Conservation (phyloP, 257 asterid species). For the Solanum microdontum region DNA sequence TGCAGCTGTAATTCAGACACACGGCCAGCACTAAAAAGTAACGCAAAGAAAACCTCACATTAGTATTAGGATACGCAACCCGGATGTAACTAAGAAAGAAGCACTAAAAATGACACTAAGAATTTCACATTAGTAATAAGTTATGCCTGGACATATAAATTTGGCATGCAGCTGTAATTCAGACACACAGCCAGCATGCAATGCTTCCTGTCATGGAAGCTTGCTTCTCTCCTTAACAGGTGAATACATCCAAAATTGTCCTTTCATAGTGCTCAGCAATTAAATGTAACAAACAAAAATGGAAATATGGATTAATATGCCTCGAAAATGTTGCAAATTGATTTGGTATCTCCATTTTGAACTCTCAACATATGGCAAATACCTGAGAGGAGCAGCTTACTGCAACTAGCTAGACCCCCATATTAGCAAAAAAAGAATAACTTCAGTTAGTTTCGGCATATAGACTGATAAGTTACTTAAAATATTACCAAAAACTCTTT, state of each 20-base stretch:
- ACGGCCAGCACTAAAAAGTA: not conserved
- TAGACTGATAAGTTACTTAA: not conserved
- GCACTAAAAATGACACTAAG: not conserved
- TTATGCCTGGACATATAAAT: not conserved
- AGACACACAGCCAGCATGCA: not conserved
- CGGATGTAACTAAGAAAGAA: not conserved
- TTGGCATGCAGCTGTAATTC: not conserved
- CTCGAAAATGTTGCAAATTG: not conserved
- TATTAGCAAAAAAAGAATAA: not conserved
- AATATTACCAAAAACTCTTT: not conserved
- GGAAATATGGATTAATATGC: not conserved
- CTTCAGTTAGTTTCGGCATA: not conserved
- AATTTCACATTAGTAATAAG: not conserved
- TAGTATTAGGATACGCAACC: not conserved
- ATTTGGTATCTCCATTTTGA: not conserved
- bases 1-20: not conserved
- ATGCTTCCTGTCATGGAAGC: not conserved
- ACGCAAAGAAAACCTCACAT: not conserved
- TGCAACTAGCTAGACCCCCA: not conserved
- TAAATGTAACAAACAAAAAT: not conserved
- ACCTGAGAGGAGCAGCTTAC: not conserved
- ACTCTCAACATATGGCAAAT: not conserved
- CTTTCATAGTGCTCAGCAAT: not conserved
- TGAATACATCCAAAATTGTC: not conserved
- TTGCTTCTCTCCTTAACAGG: not conserved